Evolutionary conservation across 2,329 filamentous ascomycete species (phyloP).

Genomic region (Rutstroemia sp.): DNA sequence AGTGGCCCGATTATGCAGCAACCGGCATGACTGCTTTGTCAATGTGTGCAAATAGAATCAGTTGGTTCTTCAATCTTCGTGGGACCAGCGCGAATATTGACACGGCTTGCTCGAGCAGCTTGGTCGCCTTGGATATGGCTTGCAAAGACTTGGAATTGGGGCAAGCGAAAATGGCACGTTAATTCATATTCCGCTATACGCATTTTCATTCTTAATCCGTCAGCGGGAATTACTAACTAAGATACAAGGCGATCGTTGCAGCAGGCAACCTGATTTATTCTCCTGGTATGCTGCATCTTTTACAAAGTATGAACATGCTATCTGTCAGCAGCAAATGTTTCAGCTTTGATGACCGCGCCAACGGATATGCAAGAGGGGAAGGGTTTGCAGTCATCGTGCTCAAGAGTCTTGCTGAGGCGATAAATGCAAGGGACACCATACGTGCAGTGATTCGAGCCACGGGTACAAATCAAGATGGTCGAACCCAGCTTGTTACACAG

Average conservation of each 20-base stretch:
- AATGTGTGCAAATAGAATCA: conserved; percentile 47
- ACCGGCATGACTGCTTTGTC: conserved; percentile 24
- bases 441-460: conserved; percentile 37
- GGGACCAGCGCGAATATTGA: conserved; percentile 48
- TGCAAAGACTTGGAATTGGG: conserved; percentile 40
- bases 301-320: conserved; percentile 21
- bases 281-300: conserved; percentile 34
- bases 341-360: conserved; percentile 48
- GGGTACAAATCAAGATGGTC: conserved; percentile 43
- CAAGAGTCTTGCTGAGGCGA: conserved; percentile 50
- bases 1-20: conserved; percentile 7
- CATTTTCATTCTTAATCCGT: conserved; percentile 33
- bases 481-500: conserved; percentile 45
- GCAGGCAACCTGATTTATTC: conserved; percentile 44
- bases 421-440: conserved; percentile 52
- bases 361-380: conserved; percentile 58
- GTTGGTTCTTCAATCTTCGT: conserved; percentile 44
- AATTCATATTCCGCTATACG: conserved; percentile 27
- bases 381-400: conserved; percentile 52
- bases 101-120: conserved; percentile 49
- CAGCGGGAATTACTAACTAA: conserved; percentile 27
- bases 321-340: conserved; percentile 36
- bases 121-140: conserved; percentile 46
- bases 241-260: conserved; percentile 42
- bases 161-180: conserved; percentile 25